These are phyloP conservation scores for Cercospora sojina DNA, from an alignment of 2,329 filamentous ascomycete species.

Conservation along the genomic window DNA sequence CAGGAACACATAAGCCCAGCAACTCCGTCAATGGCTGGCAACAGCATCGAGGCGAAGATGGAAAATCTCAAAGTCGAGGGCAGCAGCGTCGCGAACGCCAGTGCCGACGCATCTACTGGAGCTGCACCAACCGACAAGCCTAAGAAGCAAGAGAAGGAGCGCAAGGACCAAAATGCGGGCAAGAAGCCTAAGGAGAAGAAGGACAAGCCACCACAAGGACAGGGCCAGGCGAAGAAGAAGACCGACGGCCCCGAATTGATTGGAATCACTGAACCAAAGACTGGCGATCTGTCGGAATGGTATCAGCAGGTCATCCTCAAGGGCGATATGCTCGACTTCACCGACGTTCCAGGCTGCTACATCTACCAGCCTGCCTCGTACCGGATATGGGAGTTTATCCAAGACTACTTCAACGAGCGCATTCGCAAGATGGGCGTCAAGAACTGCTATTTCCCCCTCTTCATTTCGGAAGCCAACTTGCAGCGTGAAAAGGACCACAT, in stretches of 20 bases:
- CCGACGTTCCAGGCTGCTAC: constrained; percentile 96
- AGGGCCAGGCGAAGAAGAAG: constrained; percentile 39
- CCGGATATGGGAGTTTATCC: constrained; percentile 67
- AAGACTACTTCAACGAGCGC: constrained; percentile 57
- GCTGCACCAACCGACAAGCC: constrained; percentile 33
- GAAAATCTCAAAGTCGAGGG: constrained; percentile 31
- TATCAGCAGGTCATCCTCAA: constrained; percentile 98
- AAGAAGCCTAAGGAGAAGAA: constrained; percentile 34
- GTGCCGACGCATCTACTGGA: constrained; percentile 13
- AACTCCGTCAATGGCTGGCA: constrained; percentile 23
- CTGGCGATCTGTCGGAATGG: constrained; percentile 87
- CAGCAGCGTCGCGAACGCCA: constrained; percentile 11
- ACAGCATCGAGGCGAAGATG: constrained; percentile 33
- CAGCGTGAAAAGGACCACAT: constrained; percentile 90
- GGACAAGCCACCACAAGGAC: constrained; percentile 32
- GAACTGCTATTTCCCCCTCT: constrained; percentile 96
- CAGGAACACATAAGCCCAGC: neutral
- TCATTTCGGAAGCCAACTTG: constrained; percentile 87
- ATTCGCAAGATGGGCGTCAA: constrained; percentile 92
- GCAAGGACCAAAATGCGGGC: constrained; percentile 36
- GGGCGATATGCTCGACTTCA: constrained; percentile 97
- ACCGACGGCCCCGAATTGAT: constrained; percentile 66
- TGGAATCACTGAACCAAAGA: constrained; percentile 82
- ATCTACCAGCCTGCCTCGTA: constrained; percentile 74
- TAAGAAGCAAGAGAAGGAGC: constrained; percentile 39